Base-by-base conservation (phyloP, 805 yeast species). In the Suhomyces sp. region DNA sequence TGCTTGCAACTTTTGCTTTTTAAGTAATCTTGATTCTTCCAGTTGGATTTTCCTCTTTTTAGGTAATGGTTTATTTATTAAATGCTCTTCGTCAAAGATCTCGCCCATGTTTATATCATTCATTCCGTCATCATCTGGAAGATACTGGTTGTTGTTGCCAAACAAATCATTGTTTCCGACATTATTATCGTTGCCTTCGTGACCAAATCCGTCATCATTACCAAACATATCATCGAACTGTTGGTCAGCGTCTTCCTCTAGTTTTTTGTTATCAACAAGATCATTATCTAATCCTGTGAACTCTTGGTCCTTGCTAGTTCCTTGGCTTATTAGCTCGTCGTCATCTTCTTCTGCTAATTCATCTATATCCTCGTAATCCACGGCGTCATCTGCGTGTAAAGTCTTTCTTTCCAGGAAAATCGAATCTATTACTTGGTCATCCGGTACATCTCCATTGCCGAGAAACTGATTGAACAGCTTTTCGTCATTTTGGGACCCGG, bases 261-360 rank as follows among this genome's bases (percentile, higher is more conserved):
- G 46, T 10, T 29, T 36, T 10, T 24, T 50, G 23, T 44, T 47
- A 9, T 40, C 57, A 2, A 42, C 38, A 23, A 47, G 26, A 9
- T 45, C 60, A 19, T 55, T 62, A 23, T 54, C 61, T 9, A 52
- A 63, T 13, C 54, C 61, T 33, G 17, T 5, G 36, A 33, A n/a
- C 36, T n/a, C 35, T 13, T 13, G 35, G 9, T 33, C 36, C 36
- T n/a, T 33, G 36, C 6, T 9, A 12, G 48, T 55, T 46, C 57
- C 53, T 54, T 44, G 50, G 27, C 49, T n/a, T 22, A 51, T 48
- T 24, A 36, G 22, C 46, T 50, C 56, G 42, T 53, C 76, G 29
- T 88, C 96, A 52, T 89, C 96, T 46, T 92, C 97, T 23, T 92
- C 97, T 0, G 97, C 97, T 47, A 92, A 74, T 68, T 92, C 97